A percentile compares a stretch with the other conserved stretches of the same genome.
These are phyloP conservation scores for Ceratobasidium theobromae DNA, from an alignment of 1,284 basidiomycete genomes.

Conservation along the genomic window DNA sequence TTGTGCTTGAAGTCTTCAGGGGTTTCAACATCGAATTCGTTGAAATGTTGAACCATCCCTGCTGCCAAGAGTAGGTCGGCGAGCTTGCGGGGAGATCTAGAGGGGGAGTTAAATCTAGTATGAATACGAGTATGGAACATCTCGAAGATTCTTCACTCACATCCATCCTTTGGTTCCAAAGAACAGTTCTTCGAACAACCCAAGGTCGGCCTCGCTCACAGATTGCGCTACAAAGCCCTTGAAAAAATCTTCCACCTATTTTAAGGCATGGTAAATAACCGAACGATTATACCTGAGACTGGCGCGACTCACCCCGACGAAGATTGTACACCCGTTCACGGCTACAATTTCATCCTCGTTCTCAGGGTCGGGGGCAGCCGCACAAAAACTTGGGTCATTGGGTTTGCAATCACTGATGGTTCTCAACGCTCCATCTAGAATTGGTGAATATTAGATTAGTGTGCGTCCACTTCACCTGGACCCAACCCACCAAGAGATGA, in stretches of 20 bases:
- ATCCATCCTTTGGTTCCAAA: slow-evolving; percentile 25
- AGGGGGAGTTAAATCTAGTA: not conserved
- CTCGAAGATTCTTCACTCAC: not conserved
- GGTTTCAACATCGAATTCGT: not conserved
- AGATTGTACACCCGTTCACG: not conserved
- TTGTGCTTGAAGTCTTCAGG: not conserved
- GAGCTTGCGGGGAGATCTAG: slow-evolving; percentile 19
- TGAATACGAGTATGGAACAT: not conserved
- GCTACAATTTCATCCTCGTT: not conserved
- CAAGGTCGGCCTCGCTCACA: not conserved
- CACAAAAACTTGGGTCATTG: not conserved
- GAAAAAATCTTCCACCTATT: not conserved
- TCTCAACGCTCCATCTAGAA: not conserved
- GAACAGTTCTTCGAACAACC: slow-evolving; percentile 8
- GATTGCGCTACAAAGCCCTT: not conserved
- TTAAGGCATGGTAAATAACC: not conserved
- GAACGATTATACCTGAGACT: not conserved
- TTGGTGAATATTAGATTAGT: not conserved
- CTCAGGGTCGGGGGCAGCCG: not conserved
- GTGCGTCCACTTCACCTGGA: not conserved
- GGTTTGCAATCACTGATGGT: not conserved
- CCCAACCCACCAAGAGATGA: not conserved
- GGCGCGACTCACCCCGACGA: not conserved
- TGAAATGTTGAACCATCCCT: not conserved
- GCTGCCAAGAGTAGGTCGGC: not conserved